A percentile compares a stretch with the other conserved stretches of the same genome.
Evolutionary conservation across 192 early-diverging fungal species (phyloP).

Genomic region (Umbelopsis ramanniana): DNA sequence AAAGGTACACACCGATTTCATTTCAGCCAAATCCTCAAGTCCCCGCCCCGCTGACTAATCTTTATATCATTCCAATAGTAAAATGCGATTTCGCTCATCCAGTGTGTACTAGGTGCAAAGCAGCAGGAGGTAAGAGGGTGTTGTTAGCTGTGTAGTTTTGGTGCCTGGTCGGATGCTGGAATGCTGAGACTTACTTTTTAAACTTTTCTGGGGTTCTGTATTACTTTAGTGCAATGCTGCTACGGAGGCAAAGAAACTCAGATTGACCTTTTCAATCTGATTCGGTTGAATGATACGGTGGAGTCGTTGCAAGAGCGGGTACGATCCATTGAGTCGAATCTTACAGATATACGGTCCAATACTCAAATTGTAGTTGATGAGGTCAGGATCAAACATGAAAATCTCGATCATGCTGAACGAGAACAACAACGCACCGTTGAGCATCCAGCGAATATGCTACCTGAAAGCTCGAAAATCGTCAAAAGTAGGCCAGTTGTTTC

Average conservation of each 20-base stretch:
- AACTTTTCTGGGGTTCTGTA: not conserved
- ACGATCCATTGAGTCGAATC: slow-evolving; percentile 14
- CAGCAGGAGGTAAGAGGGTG: not conserved
- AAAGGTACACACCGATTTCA: not conserved
- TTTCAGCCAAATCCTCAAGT: not conserved
- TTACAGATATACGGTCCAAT: slow-evolving; percentile 25
- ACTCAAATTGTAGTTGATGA: slow-evolving; percentile 30
- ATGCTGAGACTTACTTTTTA: not conserved
- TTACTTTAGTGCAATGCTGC: slow-evolving; percentile 31
- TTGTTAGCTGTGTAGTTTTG: too few relatives aligned
- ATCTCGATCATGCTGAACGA: not conserved
- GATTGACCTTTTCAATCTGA: slow-evolving; percentile 33
- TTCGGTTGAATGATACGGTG: slow-evolving; percentile 31
- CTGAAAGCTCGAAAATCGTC: not conserved
- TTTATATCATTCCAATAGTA: not conserved
- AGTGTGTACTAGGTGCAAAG: slow-evolving; percentile 9
- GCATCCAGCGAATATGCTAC: not conserved
- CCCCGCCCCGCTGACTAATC: slow-evolving; percentile 1
- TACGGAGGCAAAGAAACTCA: slow-evolving; percentile 39
- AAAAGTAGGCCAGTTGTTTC: not conserved
- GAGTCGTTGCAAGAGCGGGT: slow-evolving; percentile 28
- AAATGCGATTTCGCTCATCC: slow-evolving; percentile 24
- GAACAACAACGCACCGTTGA: not conserved
- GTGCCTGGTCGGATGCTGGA: not conserved
- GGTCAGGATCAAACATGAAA: slow-evolving; percentile 16